Conservation (phyloP, 441 rosid species). For the Omphalea diandra region DNA sequence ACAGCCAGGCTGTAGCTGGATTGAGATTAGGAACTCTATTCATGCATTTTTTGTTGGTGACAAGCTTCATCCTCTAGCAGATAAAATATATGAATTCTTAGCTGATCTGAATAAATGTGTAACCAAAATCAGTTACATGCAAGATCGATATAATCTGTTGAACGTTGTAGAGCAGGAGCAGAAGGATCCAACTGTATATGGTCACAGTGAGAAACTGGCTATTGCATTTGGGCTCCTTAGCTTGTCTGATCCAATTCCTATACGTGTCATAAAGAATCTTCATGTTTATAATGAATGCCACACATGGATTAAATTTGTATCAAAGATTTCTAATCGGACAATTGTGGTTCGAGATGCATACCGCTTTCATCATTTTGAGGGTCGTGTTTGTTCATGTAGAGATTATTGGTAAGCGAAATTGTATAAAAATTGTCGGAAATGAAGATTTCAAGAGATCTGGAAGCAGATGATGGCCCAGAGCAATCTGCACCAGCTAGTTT, state of each 20-base stretch:
- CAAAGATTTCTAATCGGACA: slow-evolving; percentile 58
- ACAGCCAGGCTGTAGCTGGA: slow-evolving; percentile 85
- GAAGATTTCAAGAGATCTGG: not conserved
- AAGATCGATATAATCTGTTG: slow-evolving; percentile 52
- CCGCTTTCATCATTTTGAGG: slow-evolving; percentile 78
- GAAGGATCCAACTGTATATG: slow-evolving; percentile 38
- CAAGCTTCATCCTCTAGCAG: slow-evolving; percentile 50
- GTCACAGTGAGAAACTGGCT: slow-evolving; percentile 84
- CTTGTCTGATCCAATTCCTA: slow-evolving; percentile 48
- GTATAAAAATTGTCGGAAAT: slow-evolving; percentile 6
- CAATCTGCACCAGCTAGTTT: slow-evolving; percentile 3
- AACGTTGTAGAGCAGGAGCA: slow-evolving; percentile 44
- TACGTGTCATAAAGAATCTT: slow-evolving; percentile 80
- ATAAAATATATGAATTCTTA: slow-evolving; percentile 49
- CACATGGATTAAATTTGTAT: slow-evolving; percentile 65
- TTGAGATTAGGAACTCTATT: slow-evolving; percentile 60
- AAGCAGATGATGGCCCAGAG: not conserved
- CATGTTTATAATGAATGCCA: slow-evolving; percentile 80
- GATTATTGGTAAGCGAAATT: slow-evolving; percentile 64
- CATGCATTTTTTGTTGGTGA: slow-evolving; percentile 77
- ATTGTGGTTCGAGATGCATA: slow-evolving; percentile 78
- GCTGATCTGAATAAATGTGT: slow-evolving; percentile 48
- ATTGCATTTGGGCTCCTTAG: slow-evolving; percentile 65
- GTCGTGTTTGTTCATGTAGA: slow-evolving; percentile 66
- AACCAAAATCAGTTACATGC: slow-evolving; percentile 65